These are phyloP conservation scores for Aspergillus arachidicola DNA, from an alignment of 2,329 filamentous ascomycete genomes.

Conservation along the genomic window DNA sequence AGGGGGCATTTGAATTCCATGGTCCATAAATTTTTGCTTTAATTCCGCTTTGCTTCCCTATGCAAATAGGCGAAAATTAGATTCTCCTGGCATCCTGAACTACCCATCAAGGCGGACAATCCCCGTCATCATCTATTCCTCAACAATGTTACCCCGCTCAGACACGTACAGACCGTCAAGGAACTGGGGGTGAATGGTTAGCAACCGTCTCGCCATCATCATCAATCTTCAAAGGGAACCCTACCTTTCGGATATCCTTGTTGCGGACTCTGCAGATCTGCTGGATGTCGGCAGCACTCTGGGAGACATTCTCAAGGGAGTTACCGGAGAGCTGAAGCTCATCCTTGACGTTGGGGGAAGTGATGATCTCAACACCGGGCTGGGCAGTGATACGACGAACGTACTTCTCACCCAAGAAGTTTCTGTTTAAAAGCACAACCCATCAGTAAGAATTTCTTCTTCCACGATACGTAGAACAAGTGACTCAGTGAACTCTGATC, in stretches of 20 bases:
- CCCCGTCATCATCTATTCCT: conserved; percentile 49
- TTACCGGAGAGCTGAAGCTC: conserved; percentile 92
- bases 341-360: conserved; percentile 94
- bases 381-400: conserved; percentile 90
- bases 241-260: conserved; percentile 99
- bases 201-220: not conserved
- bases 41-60: conserved; percentile 43
- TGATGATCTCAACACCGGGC: conserved; percentile 84
- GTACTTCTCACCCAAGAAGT: conserved; percentile 99
- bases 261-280: conserved; percentile 99
- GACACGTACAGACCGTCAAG: conserved; percentile 99
- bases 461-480: not conserved
- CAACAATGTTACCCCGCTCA: conserved; percentile 93
- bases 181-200: conserved; percentile 63
- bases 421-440: conserved; percentile 56
- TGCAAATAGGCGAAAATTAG: conserved; percentile 44
- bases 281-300: conserved; percentile 98
- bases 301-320: conserved; percentile 95
- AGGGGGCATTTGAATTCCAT: conserved; percentile 29
- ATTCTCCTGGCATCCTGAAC: conserved; percentile 40
- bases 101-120: conserved; percentile 35
- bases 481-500: not conserved
- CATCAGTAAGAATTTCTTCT: conserved; percentile 26
- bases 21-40: conserved; percentile 36
- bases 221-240: conserved; percentile 22